Evolutionary conservation across 108 stramenopile genomes (phyloP), one percentile per base, ranked within the genome.

Genomic region (Skeletonema marinoi): DNA sequence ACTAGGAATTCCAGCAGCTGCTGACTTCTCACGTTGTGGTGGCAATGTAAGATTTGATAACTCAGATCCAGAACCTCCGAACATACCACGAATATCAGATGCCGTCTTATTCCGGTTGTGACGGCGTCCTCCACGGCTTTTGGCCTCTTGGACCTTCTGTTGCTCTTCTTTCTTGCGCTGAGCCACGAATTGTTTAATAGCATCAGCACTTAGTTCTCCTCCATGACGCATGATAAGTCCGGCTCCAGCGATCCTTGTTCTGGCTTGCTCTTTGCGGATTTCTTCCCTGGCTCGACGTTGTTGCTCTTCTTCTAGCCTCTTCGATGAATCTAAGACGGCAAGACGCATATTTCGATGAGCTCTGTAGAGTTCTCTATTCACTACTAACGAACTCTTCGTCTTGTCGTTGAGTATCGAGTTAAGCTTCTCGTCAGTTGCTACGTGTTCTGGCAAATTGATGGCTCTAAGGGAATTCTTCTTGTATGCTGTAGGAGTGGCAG

Each of bases 331-430:
- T 30, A 88, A 59, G 31, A 91, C 78, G 38, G 87, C 83, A 65
- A 84, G 81, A 8, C 90, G 75, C 84, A 88, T 81, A 30, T 82
- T 71, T 41, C 86, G 84, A 66, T 89, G 90, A 35, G 81, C 82
- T 25, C 85, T 74, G 71, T 86, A 86, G 1, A 86, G 78, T 44
- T 74, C 79, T 39, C 85, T 62, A 50, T 80, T 82, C 29, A 83
- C 85, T 71, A 75, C 78, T 50, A 86, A 54, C 19, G 85, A 70
- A 16, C 82, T 86, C 33, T 74, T 79, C 35, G 71, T 33, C 60
- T 75, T 80, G 66, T 84, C 79, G 32, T 62, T 76, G 64, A 75
- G 79, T 35, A 58, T 42, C n/a, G 6, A 33, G 12, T 68, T 66
- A 19, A 76, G 2, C 59, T 73, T 64, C 13, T 58, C 65, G 36